Evolutionary conservation across 257 asterid species (phyloP).

Genomic region (Nicotiana benthamiana): DNA sequence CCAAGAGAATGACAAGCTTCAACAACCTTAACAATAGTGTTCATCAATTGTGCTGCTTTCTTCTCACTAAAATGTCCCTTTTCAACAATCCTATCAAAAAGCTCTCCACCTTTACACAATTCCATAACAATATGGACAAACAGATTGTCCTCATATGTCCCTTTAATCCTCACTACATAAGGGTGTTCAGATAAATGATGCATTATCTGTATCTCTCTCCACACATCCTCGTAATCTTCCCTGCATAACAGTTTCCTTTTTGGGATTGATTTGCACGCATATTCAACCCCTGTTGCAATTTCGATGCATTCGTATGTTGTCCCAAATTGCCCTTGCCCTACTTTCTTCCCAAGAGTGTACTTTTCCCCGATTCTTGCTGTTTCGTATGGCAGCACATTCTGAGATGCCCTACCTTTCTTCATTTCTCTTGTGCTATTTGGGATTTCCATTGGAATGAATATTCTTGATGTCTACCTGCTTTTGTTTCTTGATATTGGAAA

Average conservation of each 20-base stretch:
- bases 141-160: conserved; percentile 18
- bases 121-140: conserved; percentile 24
- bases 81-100: conserved; percentile 20
- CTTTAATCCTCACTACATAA: conserved; percentile 16
- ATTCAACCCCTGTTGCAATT: conserved; percentile 7
- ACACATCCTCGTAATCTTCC: conserved; percentile 19
- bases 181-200: conserved; percentile 19
- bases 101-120: conserved; percentile 23
- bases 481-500: no score
- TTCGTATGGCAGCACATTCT: conserved; percentile 13
- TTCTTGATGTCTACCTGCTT: background rate
- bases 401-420: background rate
- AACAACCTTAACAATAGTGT: conserved; percentile 19
- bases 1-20: conserved; percentile 21
- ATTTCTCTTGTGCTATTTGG: background rate
- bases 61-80: conserved; percentile 23
- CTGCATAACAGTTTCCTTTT: conserved; percentile 5
- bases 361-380: conserved; percentile 9
- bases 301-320: conserved; percentile 18
- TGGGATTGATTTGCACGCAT: conserved; percentile 20
- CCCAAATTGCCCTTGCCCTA: conserved; percentile 24
- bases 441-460: conserved; percentile 1
- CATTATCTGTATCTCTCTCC: conserved; percentile 24
- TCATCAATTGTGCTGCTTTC: conserved; percentile 15
- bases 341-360: conserved; percentile 16